Conservation (phyloP, 305 asterid species). For the Fraxinus xanthoxyloides region DNA sequence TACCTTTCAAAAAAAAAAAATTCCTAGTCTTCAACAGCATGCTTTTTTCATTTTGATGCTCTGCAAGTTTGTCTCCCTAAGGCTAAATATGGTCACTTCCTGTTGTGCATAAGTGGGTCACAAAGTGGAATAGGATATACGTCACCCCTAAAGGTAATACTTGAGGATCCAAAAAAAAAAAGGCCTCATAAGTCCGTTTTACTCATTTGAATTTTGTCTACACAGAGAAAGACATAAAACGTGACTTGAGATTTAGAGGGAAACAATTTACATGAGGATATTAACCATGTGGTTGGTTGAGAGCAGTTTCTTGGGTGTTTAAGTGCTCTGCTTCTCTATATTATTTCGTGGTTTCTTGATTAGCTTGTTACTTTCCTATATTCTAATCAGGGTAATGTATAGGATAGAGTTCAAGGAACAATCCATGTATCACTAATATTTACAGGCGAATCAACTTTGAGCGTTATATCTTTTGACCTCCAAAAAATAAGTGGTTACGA, state of each 20-base stretch:
- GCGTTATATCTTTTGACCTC: background rate
- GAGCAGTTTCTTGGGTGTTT: background rate
- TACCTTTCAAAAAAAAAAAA: too few species aligned
- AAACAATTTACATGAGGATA: background rate
- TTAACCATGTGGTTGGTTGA: background rate
- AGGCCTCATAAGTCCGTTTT: background rate
- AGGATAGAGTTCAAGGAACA: background rate
- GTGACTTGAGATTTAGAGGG: background rate
- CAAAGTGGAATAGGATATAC: background rate
- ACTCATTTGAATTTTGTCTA: background rate
- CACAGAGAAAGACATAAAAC: background rate
- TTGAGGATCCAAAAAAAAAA: background rate
- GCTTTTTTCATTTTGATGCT: background rate
- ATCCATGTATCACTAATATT: background rate
- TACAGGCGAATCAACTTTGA: conserved; percentile 1
- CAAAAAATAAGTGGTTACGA: background rate
- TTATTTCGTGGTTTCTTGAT: conserved; percentile 5
- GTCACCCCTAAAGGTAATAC: background rate
- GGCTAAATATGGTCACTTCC: background rate
- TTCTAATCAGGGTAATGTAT: background rate
- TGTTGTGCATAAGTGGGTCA: background rate
- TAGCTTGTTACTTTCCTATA: background rate
- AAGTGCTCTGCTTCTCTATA: background rate
- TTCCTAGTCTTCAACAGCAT: background rate
- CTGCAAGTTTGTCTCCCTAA: background rate